phyloP scores from a whole-genome alignment of 805 yeast species.

The Nadsonia fulvescens region DNA sequence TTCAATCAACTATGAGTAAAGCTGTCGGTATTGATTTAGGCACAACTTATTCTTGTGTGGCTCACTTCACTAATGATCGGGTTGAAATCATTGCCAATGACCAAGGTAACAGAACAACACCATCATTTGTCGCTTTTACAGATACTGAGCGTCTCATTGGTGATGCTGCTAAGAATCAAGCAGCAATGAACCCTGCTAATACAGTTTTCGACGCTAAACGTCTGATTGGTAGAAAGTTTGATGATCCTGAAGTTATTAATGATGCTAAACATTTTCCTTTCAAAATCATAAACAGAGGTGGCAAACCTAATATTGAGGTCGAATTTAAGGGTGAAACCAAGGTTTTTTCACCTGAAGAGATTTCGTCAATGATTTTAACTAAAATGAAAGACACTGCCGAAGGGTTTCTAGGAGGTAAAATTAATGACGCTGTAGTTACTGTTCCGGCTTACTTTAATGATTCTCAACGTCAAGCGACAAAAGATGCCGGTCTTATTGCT shows the following conservation, averaged over 20 bases:
- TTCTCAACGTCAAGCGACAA: slow-evolving; percentile 94
- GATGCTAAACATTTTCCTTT: slow-evolving; percentile 84
- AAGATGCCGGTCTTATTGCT: slow-evolving; percentile 91
- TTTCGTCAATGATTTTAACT: slow-evolving; percentile 75
- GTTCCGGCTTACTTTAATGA: slow-evolving; percentile 95
- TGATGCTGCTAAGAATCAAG: slow-evolving; percentile 95
- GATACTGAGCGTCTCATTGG: slow-evolving; percentile 87
- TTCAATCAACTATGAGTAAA: too few species aligned
- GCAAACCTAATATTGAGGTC: slow-evolving; percentile 75
- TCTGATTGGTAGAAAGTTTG: slow-evolving; percentile 67
- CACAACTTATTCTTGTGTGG: slow-evolving; percentile 93
- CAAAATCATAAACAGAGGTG: slow-evolving; percentile 53
- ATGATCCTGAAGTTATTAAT: slow-evolving; percentile 54
- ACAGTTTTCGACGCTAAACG: slow-evolving; percentile 91
- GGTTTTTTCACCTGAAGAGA: slow-evolving; percentile 80
- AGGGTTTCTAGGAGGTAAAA: slow-evolving; percentile 64
- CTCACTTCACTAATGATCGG: slow-evolving; percentile 61
- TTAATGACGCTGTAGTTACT: slow-evolving; percentile 81
- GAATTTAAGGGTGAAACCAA: slow-evolving; percentile 75
- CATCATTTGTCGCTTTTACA: slow-evolving; percentile 88
- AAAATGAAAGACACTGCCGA: slow-evolving; percentile 92
- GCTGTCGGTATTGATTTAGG: slow-evolving; percentile 77
- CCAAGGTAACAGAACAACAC: slow-evolving; percentile 95
- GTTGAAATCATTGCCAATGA: slow-evolving; percentile 91
- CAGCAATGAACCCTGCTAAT: slow-evolving; percentile 83